phyloP scores from a whole-genome alignment of 371 early-diverging fungal genomes.

The Caulochytrium protostelioides region DNA sequence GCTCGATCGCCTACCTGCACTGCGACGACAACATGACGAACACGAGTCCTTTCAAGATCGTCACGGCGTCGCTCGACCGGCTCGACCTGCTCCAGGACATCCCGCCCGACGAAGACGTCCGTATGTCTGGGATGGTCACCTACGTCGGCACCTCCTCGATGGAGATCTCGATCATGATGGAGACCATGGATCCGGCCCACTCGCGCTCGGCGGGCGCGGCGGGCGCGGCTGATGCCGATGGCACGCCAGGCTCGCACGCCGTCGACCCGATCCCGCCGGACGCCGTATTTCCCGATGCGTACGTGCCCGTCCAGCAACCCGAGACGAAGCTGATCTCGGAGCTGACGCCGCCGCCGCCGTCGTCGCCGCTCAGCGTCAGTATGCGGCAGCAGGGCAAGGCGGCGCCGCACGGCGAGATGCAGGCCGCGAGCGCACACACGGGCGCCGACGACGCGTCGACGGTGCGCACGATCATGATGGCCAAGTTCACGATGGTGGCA shows the following conservation, averaged over 20 bases:
- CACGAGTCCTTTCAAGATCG: slow-evolving; percentile 9
- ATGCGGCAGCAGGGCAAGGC: not conserved
- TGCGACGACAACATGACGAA: slow-evolving; percentile 37
- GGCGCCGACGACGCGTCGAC: slow-evolving; percentile 6
- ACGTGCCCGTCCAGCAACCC: too few relatives aligned
- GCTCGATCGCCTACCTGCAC: slow-evolving; percentile 55
- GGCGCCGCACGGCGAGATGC: slow-evolving; percentile 1
- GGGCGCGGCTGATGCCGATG: too few relatives aligned
- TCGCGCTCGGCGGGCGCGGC: too few relatives aligned
- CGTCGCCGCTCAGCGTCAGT: not conserved
- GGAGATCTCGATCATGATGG: slow-evolving; percentile 67
- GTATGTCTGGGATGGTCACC: slow-evolving; percentile 47
- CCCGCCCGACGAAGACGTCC: slow-evolving; percentile 41
- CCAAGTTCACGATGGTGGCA: slow-evolving; percentile 83
- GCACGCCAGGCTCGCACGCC: too few relatives aligned
- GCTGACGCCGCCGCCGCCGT: too few relatives aligned
- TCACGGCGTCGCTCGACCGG: slow-evolving; percentile 65
- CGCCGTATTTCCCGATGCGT: too few relatives aligned
- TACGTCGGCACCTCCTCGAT: slow-evolving; percentile 74
- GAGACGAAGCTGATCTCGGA: too few relatives aligned
- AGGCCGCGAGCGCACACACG: slow-evolving; percentile 14
- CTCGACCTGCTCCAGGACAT: slow-evolving; percentile 52
- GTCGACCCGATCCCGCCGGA: too few relatives aligned
- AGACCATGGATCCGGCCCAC: too few relatives aligned
- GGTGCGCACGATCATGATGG: slow-evolving; percentile 48